Conservation (phyloP, 164 flowering plant genomes). For the Sextonia rubra region DNA sequence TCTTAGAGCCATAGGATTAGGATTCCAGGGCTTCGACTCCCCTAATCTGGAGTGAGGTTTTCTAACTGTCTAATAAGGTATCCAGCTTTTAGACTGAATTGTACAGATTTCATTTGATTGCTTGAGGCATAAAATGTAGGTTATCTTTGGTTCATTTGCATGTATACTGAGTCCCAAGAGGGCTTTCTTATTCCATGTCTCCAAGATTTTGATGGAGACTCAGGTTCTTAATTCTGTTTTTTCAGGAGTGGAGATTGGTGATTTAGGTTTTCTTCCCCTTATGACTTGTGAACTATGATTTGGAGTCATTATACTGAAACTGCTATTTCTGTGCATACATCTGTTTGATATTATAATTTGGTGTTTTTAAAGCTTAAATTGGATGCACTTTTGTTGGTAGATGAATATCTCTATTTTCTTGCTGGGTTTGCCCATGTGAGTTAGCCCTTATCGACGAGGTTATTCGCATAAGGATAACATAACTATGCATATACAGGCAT, state of each 20-base stretch:
- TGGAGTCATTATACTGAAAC: not conserved
- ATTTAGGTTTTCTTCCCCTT: not conserved
- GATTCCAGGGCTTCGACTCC: not conserved
- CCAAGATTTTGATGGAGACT: not conserved
- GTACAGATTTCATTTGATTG: slow-evolving; percentile 14
- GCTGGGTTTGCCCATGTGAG: not conserved
- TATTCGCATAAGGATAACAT: no score
- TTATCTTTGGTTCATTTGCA: not conserved
- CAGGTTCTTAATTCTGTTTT: not conserved
- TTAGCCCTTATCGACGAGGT: no score
- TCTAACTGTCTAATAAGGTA: slow-evolving; percentile 1
- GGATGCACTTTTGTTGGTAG: not conserved
- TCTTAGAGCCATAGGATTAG: not conserved
- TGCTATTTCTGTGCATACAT: not conserved
- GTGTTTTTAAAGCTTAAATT: not conserved
- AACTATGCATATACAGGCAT: no score
- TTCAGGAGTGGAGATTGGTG: not conserved
- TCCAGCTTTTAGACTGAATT: not conserved
- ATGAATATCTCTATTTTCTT: no score
- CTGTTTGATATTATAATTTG: not conserved
- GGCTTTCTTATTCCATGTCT: not conserved
- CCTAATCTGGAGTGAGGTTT: not conserved
- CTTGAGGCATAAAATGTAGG: slow-evolving; percentile 4
- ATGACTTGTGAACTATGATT: not conserved
- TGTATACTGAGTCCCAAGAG: not conserved